Evolutionary conservation across 768 basidiomycete genomes (phyloP).

Genomic region (Coprinopsis sp.): DNA sequence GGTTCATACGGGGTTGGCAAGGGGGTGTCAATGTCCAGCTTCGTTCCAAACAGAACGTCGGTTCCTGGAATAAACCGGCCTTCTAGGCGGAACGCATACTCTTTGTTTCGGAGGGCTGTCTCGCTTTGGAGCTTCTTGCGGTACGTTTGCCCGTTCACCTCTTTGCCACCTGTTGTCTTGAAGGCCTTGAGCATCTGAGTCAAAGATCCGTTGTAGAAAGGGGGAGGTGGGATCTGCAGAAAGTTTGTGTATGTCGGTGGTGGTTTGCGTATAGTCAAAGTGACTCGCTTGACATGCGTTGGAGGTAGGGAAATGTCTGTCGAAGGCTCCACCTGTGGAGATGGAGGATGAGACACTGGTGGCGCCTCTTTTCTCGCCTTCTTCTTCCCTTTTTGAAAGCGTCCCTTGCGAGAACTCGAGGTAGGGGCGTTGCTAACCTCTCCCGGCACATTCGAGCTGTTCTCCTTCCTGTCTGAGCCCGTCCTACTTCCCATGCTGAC

Average conservation of each 20-base stretch:
- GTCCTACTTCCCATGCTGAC: too few relatives aligned
- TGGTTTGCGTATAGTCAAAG: constrained; percentile 63
- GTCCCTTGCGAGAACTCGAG: too few relatives aligned
- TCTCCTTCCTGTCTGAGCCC: too few relatives aligned
- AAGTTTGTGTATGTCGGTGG: constrained; percentile 61
- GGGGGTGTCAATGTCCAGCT: constrained; percentile 16
- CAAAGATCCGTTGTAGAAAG: constrained; percentile 52
- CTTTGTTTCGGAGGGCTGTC: constrained; percentile 30
- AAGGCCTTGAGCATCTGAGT: constrained; percentile 60
- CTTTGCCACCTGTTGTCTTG: constrained; percentile 44
- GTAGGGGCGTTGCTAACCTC: too few relatives aligned
- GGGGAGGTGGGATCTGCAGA: constrained; percentile 53
- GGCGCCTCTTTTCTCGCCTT: neutral
- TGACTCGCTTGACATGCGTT: constrained; percentile 68
- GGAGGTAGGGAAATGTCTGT: too few relatives aligned
- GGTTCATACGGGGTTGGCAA: constrained; percentile 20
- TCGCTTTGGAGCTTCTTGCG: constrained; percentile 22
- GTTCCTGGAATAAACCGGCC: constrained; percentile 37
- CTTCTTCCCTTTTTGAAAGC: neutral
- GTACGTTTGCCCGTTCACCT: constrained; percentile 34
- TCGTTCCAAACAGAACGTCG: constrained; percentile 29
- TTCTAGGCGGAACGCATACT: constrained; percentile 28
- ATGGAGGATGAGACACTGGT: neutral
- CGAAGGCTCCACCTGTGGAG: neutral
- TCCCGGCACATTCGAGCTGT: too few relatives aligned